These are phyloP conservation scores for Selaginella tamariscina DNA, from an alignment of 75 land plant genomes.

Conservation along the genomic window DNA sequence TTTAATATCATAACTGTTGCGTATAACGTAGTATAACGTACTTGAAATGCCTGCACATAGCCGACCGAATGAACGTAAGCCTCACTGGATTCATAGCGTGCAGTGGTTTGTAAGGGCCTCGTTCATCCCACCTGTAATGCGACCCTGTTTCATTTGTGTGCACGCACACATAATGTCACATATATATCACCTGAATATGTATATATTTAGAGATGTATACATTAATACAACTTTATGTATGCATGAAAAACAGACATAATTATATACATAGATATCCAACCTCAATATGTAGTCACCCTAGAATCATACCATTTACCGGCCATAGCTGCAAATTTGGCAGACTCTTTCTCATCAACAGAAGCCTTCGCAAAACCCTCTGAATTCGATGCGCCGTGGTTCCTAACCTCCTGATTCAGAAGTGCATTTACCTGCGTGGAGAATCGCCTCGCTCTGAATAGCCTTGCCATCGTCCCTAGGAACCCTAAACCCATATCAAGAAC, in stretches of 20 bases:
- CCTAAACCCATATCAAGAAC: neutral
- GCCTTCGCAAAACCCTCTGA: neutral
- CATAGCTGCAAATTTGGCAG: constrained; percentile 29
- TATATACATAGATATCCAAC: neutral
- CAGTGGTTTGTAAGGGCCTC: constrained; percentile 82
- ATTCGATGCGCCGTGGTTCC: neutral
- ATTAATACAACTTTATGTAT: no score
- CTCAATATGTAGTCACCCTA: neutral
- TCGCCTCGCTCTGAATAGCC: neutral
- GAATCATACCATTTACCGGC: constrained; percentile 22
- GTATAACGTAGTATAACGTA: constrained; percentile 10
- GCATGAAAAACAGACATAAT: neutral
- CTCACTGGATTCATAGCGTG: constrained; percentile 80
- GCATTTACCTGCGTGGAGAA: neutral
- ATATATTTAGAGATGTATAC: no score
- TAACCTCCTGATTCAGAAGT: neutral
- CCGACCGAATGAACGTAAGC: constrained; percentile 72
- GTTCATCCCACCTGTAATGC: constrained; percentile 67
- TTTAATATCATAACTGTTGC: neutral
- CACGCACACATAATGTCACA: no score
- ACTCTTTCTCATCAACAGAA: constrained; percentile 20
- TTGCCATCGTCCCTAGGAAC: neutral
- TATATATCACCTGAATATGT: no score
- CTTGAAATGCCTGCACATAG: constrained; percentile 75
- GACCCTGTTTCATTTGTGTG: no score